Evolutionary conservation across 2,329 filamentous ascomycete genomes (phyloP), one percentile per base, ranked within the genome.

Genomic region (Colletotrichum chrysophilum): DNA sequence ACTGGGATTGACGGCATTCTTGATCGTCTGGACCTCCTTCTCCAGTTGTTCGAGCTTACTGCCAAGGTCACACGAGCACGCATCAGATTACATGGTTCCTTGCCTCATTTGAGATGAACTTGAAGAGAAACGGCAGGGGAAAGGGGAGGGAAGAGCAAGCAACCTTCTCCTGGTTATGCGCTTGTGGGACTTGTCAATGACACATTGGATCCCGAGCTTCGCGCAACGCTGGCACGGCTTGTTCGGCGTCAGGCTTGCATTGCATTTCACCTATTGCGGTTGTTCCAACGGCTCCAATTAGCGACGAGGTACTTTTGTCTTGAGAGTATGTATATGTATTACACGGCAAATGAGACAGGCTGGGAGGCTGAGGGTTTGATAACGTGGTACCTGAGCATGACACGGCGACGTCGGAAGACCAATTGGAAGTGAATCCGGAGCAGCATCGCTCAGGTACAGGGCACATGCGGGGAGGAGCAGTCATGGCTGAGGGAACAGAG

Each of bases 11-110:
- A 91, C 89, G 60, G 86, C 58, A 58, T 70, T 74, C 55, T 75
- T 43, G 24, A 79, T 71, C 16, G 78, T 78, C 38, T 78, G 76
- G 30, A 79, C 71, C 13, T 79, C 78, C 56, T 77, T 78, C 38
- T 79, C 78, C 3, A 79, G 72, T 28, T 76, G 87, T 77, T 91
- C 89, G 4, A 91, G 83, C 79, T 91, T 91, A 78, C 89, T 91
- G 62, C 24, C 28, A 48, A 62, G 7, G 38, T 55, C 61, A 71
- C 67, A 58, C 21, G 36, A 5, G 34, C 52, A 75, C 30, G 18
- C 8, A 48, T 75, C 64, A 75, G 73, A 75, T 55, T 18, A 38
- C 32, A n/a, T 4, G 21, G 64, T 67, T 5, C 48, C 2, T 32
- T 62, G 30, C 12, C 30, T 32, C 28, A 14, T 16, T 28, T 32